These are phyloP conservation scores for Fraxinus sp. DNA, from an alignment of 305 asterid genomes.

Conservation along the genomic window DNA sequence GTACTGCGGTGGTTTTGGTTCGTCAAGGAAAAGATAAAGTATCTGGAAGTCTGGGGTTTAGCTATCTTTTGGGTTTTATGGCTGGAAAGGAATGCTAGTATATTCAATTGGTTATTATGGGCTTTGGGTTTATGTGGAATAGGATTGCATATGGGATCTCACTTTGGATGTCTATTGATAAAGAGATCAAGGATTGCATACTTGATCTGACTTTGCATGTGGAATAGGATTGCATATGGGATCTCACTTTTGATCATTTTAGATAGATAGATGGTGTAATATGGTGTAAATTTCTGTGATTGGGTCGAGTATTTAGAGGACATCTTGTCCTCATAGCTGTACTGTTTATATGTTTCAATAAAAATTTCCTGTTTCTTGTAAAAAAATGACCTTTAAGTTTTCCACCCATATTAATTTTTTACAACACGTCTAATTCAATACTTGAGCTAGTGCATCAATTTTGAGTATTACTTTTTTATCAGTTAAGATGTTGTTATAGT, in stretches of 20 bases:
- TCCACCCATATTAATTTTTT: not conserved
- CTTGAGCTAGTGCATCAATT: slow-evolving; percentile 23
- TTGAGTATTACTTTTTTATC: slow-evolving; percentile 13
- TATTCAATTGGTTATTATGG: not conserved
- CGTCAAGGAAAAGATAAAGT: not conserved
- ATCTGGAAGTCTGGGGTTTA: not conserved
- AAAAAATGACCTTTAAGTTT: not conserved
- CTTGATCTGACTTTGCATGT: not conserved
- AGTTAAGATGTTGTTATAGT: slow-evolving; percentile 8
- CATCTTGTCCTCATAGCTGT: not conserved
- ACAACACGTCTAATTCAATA: slow-evolving; percentile 4
- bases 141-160: not conserved
- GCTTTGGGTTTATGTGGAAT: not conserved
- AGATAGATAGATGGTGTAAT: not conserved
- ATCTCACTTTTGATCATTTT: not conserved
- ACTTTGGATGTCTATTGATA: not conserved
- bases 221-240: not conserved
- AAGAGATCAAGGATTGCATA: not conserved
- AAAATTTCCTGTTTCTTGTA: not conserved
- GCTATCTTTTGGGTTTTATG: not conserved
- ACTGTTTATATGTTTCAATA: not conserved
- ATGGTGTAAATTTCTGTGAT: not conserved
- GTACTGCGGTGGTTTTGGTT: not conserved
- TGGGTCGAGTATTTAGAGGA: not conserved
- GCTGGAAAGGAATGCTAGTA: not conserved